These are phyloP conservation scores for Nakazawaea anatomiae DNA, from an alignment of 805 yeast genomes.

Conservation along the genomic window DNA sequence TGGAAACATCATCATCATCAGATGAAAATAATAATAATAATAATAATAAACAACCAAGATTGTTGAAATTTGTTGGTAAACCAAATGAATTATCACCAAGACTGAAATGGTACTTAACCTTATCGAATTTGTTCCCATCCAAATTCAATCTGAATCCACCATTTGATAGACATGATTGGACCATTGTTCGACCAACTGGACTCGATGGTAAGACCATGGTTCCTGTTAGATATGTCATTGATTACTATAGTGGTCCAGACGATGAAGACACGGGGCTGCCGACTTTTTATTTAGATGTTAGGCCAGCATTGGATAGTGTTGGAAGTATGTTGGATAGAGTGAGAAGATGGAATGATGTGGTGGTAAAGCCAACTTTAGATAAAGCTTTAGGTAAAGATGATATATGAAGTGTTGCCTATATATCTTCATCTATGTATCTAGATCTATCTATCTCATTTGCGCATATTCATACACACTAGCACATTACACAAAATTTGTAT, in stretches of 20 bases:
- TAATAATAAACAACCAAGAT: conserved; percentile 80
- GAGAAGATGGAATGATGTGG: conserved; percentile 42
- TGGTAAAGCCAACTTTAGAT: conserved; percentile 53
- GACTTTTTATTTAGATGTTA: conserved; percentile 84
- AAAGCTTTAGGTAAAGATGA: conserved; percentile 57
- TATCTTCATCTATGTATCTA: too few species aligned
- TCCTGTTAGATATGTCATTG: conserved; percentile 86
- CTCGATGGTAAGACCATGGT: conserved; percentile 12
- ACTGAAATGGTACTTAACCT: conserved; percentile 59
- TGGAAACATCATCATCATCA: conserved; percentile 31
- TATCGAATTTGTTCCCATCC: conserved; percentile 69
- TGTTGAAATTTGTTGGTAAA: conserved; percentile 83
- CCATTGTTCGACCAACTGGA: conserved; percentile 63
- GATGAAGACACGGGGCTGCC: conserved; percentile 85
- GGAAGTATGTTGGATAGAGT: conserved; percentile 64
- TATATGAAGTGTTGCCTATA: too few species aligned
- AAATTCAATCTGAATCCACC: conserved; percentile 77
- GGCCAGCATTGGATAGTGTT: conserved; percentile 84
- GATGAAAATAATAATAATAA: too few species aligned
- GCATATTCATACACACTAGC: too few species aligned
- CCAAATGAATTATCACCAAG: conserved; percentile 86
- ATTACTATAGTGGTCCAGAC: conserved; percentile 94
- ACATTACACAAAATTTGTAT: background rate
- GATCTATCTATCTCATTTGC: too few species aligned
- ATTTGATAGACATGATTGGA: conserved; percentile 98